Conservation (phyloP, 2,329 filamentous ascomycete species). For the Verticillium longisporum region DNA sequence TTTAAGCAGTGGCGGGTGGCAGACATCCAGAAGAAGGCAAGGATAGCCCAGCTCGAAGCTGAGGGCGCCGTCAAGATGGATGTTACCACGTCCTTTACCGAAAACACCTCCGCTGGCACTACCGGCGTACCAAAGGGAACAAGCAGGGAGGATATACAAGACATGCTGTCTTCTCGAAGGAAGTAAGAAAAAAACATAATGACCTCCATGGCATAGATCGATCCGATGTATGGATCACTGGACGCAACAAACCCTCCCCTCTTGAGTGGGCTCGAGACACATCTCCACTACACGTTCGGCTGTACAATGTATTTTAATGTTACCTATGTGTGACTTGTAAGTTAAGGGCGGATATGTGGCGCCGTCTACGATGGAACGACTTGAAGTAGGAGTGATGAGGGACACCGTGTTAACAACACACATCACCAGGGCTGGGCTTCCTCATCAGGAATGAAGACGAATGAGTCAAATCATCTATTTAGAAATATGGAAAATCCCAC, state of each 20-base stretch:
- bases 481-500: background rate
- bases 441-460: background rate
- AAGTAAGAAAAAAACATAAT: slow-evolving; percentile 2
- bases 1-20: slow-evolving; percentile 96
- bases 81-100: slow-evolving; percentile 27
- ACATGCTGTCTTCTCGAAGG: slow-evolving; percentile 27
- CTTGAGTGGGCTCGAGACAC: background rate
- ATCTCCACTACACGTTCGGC: background rate
- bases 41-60: slow-evolving; percentile 65
- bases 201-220: background rate
- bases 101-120: background rate
- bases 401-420: background rate
- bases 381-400: background rate
- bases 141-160: slow-evolving; percentile 29
- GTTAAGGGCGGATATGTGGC: background rate
- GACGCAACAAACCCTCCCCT: background rate
- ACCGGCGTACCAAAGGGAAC: slow-evolving; percentile 14
- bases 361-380: background rate
- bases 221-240: background rate
- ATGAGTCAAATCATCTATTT: background rate
- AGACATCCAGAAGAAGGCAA: slow-evolving; percentile 78
- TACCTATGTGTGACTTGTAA: background rate
- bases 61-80: slow-evolving; percentile 63
- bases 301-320: background rate
- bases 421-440: background rate